A percentile compares a stretch with the other conserved stretches of the same genome.
phyloP scores from a whole-genome alignment of 306 rosid species.

The Astragalus membranaceus region DNA sequence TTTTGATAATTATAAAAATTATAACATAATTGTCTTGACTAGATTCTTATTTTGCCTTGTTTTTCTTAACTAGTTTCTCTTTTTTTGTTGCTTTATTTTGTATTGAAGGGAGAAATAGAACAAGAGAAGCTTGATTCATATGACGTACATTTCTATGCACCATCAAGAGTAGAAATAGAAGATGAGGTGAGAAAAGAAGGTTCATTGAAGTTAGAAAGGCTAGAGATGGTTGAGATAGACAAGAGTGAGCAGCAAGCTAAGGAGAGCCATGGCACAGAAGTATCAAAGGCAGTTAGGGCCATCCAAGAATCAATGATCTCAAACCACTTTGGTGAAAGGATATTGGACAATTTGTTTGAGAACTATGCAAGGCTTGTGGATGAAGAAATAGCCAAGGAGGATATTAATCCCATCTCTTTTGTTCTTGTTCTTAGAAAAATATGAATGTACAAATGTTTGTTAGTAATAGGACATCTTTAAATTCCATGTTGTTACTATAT shows the following conservation, averaged over 20 bases:
- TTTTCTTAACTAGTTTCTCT: neutral
- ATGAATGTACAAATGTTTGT: neutral
- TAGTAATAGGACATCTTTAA: neutral
- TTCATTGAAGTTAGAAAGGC: constrained; percentile 54
- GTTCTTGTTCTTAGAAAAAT: constrained; percentile 58
- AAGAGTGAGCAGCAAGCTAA: constrained; percentile 1
- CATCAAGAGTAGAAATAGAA: constrained; percentile 76
- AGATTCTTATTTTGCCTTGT: neutral
- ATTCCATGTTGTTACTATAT: neutral
- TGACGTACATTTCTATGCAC: constrained; percentile 89
- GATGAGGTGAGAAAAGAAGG: constrained; percentile 60
- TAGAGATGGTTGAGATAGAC: constrained; percentile 59
- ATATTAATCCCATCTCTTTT: constrained; percentile 52
- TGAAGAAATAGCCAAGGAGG: constrained; percentile 51
- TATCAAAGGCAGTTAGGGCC: constrained; percentile 78
- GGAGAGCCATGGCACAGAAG: constrained; percentile 49
- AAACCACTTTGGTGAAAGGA: constrained; percentile 65
- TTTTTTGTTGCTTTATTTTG: neutral
- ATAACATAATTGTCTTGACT: neutral
- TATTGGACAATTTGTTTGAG: constrained; percentile 62
- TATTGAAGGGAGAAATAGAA: constrained; percentile 56
- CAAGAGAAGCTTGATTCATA: constrained; percentile 67
- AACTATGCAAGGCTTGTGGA: constrained; percentile 48
- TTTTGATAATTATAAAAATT: too few relatives aligned
- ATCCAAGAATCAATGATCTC: constrained; percentile 80